Base-by-base conservation (phyloP, 805 yeast genomes). In the Ogataea allantospora region DNA sequence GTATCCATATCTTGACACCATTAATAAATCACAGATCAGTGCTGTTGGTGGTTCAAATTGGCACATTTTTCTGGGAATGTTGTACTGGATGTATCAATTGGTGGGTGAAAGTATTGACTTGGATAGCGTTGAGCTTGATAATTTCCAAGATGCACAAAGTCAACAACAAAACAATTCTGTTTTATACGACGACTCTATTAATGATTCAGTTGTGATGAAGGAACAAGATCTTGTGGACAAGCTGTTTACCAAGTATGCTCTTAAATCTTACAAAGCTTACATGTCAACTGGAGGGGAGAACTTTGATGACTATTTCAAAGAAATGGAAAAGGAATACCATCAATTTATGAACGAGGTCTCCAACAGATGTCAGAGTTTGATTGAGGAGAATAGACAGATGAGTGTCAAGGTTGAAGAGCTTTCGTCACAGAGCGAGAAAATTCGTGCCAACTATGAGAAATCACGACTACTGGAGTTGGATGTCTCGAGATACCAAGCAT, bases 31-130 rank as follows among this genome's bases (percentile, higher is more conserved):
- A 1, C 95, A 87, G 55, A 80, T 88, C 25, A 78, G 88, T 25
- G 96, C 96, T 0, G 96, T 87, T 9, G 96, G 96, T 5, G 95
- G 95, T 2, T 79, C 83, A 33, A 80, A 79, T 48, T 88, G 96
- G 96, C 88, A 86, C 9, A 73, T 74, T 6, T 85, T 87, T 47
- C 59, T 88, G 27, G 95, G 93, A 1, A 77, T 89, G 74, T 63
- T 88, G 15, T 80, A 83, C 57, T 88, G 96, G 96, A 57, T 88
- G 30, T 78, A 83, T 4, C 77, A 77, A 46, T 42, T 67, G 78
- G 43, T 79, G 69, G 50, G 54, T 44, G 45, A 69, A 66, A 35
- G 58, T 67, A 40, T 73, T 33, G 53, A 54, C 27, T 57, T 61
- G 33, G 75, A 65, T 36, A 51, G 44, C 35, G 46, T 58, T 5